A percentile compares a stretch with the other conserved stretches of the same genome.
Evolutionary conservation across 1,284 basidiomycete species (phyloP).

Genomic region (Anthracocystis panici-leucophaei): DNA sequence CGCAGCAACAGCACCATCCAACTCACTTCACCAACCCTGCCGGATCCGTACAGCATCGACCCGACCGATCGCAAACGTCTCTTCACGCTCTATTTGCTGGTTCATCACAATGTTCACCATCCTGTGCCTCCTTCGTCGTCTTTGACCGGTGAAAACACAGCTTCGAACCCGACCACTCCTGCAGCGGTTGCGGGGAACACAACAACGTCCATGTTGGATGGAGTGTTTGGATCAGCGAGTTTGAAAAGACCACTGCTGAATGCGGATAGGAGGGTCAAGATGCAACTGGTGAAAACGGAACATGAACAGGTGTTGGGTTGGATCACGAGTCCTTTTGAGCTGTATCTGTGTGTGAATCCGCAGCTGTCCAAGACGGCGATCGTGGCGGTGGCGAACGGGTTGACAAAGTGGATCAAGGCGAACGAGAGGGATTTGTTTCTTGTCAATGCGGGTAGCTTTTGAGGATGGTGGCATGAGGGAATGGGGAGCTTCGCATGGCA

Average conservation of each 20-base stretch:
- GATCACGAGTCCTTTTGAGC: conserved; percentile 92
- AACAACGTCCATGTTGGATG: conserved; percentile 72
- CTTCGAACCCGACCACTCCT: conserved; percentile 8
- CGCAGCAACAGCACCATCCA: conserved; percentile 89
- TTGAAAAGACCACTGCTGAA: conserved; percentile 5
- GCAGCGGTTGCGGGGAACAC: background rate
- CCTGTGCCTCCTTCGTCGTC: conserved; percentile 18
- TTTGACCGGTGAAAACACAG: conserved; percentile 1
- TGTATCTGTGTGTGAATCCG: conserved; percentile 87
- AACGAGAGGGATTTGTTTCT: conserved; percentile 83
- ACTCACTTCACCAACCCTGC: conserved; percentile 83
- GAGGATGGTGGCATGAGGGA: background rate
- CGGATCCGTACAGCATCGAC: conserved; percentile 80
- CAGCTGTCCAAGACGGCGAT: conserved; percentile 85
- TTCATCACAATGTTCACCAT: conserved; percentile 49
- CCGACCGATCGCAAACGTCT: conserved; percentile 76
- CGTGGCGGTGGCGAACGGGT: conserved; percentile 85
- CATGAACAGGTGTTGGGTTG: conserved; percentile 80
- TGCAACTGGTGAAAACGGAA: conserved; percentile 79
- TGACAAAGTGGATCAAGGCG: conserved; percentile 88
- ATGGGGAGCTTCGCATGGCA: too few species aligned
- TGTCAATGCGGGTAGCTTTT: conserved; percentile 63
- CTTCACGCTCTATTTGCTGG: conserved; percentile 46
- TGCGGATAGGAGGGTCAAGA: conserved; percentile 38
- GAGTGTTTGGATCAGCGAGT: conserved; percentile 70